Evolutionary conservation across 768 basidiomycete genomes (phyloP).

Genomic region (Tricholoma terreum): DNA sequence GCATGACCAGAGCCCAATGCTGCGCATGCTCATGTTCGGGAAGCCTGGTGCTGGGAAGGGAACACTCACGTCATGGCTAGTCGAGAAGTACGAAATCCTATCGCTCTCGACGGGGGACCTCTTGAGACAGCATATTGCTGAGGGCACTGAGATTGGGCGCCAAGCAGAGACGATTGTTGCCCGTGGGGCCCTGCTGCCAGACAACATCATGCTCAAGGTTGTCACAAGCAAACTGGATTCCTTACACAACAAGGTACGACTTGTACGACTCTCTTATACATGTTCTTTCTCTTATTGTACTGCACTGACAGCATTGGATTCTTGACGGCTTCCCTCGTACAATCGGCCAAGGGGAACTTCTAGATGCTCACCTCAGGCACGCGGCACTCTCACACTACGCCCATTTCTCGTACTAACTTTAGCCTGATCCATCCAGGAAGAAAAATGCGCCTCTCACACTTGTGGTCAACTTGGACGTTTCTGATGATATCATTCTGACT

Average conservation of each 20-base stretch:
- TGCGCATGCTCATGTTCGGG: constrained; percentile 75
- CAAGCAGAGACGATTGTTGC: constrained; percentile 80
- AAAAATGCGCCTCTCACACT: constrained; percentile 69
- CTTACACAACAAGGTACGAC: constrained; percentile 60
- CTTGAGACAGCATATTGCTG: constrained; percentile 77
- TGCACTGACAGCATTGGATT: constrained; percentile 71
- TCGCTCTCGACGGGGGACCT: constrained; percentile 83
- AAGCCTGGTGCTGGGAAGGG: constrained; percentile 88
- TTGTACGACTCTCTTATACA: background rate
- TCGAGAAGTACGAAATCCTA: constrained; percentile 76
- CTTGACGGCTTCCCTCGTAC: constrained; percentile 93
- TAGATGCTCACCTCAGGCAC: constrained; percentile 74
- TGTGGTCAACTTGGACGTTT: constrained; percentile 84
- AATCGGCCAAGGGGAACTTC: constrained; percentile 73
- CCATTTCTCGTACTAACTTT: background rate
- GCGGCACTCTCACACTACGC: constrained; percentile 15
- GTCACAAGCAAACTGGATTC: constrained; percentile 68
- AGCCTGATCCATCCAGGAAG: constrained; percentile 37
- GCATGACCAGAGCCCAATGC: constrained; percentile 27
- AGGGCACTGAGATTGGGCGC: constrained; percentile 68
- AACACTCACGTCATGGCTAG: constrained; percentile 71
- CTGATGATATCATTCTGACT: constrained; percentile 78
- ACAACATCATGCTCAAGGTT: constrained; percentile 76
- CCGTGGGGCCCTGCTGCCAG: constrained; percentile 70
- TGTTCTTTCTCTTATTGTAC: background rate